Conservation (phyloP, 2,329 filamentous ascomycete genomes). For the Trichothecium sympodiale region DNA sequence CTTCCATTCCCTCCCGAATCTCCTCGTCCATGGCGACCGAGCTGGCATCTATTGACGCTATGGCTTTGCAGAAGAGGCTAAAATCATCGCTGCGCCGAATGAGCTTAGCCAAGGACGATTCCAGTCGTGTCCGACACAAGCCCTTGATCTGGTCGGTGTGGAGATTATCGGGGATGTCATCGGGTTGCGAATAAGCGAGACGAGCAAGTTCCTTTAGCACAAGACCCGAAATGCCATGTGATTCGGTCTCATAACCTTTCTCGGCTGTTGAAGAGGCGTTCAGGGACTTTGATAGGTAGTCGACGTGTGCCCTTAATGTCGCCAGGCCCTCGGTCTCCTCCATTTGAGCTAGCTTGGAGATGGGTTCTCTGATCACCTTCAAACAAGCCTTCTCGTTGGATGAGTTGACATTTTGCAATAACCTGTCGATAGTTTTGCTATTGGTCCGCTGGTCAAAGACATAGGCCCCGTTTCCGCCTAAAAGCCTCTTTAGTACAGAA, state of each 20-base stretch:
- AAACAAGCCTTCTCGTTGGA: conserved; percentile 44
- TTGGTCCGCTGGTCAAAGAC: conserved; percentile 82
- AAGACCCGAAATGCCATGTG: conserved; percentile 18
- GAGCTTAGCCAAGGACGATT: conserved; percentile 47
- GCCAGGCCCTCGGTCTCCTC: conserved; percentile 16
- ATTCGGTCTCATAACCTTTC: conserved; percentile 2
- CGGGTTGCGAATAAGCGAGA: conserved; percentile 41
- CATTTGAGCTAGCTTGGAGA: conserved; percentile 16
- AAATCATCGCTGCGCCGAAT: conserved; percentile 42
- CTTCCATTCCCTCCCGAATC: conserved; percentile 39
- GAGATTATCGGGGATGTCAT: conserved; percentile 26
- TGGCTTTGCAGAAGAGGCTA: conserved; percentile 39
- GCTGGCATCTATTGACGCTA: conserved; percentile 40
- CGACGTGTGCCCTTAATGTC: conserved; percentile 36
- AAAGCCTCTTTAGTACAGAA: conserved; percentile 53
- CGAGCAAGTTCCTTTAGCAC: conserved; percentile 42
- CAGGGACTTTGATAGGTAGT: conserved; percentile 38
- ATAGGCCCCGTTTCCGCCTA: conserved; percentile 57
- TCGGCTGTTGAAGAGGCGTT: conserved; percentile 18
- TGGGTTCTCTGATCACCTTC: conserved; percentile 32
- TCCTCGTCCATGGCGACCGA: conserved; percentile 45
- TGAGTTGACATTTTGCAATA: conserved; percentile 50
- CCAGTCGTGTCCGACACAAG: conserved; percentile 44
- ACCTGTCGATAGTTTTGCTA: conserved; percentile 70
- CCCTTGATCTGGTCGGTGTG: conserved; percentile 42